These are phyloP conservation scores for Dipsacomyces acuminosporus DNA, from an alignment of 371 early-diverging fungal species.

Conservation along the genomic window DNA sequence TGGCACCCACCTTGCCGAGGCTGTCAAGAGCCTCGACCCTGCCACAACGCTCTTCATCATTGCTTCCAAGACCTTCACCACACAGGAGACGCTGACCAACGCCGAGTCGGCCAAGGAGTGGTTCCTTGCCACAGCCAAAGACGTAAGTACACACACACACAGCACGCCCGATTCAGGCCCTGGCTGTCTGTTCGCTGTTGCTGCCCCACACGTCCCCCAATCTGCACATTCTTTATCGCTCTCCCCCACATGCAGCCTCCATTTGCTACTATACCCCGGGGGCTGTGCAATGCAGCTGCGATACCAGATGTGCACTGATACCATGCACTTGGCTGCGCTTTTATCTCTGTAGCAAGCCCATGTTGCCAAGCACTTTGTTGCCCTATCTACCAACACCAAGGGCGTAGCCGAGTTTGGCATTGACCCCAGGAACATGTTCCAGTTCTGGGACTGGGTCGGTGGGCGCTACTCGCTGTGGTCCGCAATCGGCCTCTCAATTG, in stretches of 20 bases:
- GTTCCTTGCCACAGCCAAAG: conserved; percentile 82
- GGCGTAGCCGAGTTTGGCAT: conserved; percentile 92
- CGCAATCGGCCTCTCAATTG: conserved; percentile 96
- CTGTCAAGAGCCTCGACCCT: conserved; percentile 78
- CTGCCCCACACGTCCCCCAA: too few species aligned
- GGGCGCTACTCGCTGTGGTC: conserved; percentile 99
- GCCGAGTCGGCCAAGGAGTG: conserved; percentile 90
- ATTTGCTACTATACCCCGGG: too few species aligned
- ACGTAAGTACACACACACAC: conserved; percentile 57
- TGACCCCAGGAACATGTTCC: conserved; percentile 91
- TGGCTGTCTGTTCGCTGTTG: too few species aligned
- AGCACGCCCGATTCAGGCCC: too few species aligned
- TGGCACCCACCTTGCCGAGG: conserved; percentile 93
- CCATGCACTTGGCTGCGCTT: background rate
- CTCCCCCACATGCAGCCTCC: too few species aligned
- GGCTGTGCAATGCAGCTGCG: too few species aligned
- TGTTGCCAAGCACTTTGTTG: conserved; percentile 98
- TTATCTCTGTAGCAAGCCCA: conserved; percentile 53
- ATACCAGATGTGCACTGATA: background rate
- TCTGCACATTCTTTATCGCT: too few species aligned
- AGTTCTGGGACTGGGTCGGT: conserved; percentile 99
- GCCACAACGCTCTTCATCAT: conserved; percentile 96
- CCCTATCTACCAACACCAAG: conserved; percentile 94
- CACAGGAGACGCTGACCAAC: conserved; percentile 98
- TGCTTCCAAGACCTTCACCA: conserved; percentile 99